Evolutionary conservation across 2,329 filamentous ascomycete species (phyloP), one percentile per base, ranked within the genome.

Genomic region (Aspergillus tubingensis): DNA sequence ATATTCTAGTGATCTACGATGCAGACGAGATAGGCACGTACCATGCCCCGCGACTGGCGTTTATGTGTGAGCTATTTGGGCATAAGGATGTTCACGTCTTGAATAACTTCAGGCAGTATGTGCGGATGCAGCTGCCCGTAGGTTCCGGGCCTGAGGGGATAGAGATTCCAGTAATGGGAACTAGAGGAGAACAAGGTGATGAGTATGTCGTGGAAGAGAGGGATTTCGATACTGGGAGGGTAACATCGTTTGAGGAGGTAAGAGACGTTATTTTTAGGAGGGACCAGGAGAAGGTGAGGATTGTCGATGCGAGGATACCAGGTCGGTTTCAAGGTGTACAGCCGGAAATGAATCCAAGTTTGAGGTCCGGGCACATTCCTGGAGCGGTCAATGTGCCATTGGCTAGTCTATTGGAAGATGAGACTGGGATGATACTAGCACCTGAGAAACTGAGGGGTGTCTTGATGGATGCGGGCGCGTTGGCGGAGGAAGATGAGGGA

Each of bases 1-100:
- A 69, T 44, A 62, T 65, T n/a, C 56, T 74, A 2, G 70, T 74
- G 36, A 50, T 73, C 13, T 74, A 73, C 53, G 72, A 74, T 41
- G 54, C 70, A 2, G 56, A 67, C 1, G 70, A 73, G 7, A 60
- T 68, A 2, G 72, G 70, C 4, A 63, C 72, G 6, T 72, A 74
- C 51, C 68, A 61, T 6, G 67, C 71, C 0, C 71, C 72, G 17
- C 68, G 72, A 2, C 69, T 71, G 2, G 71, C 70, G 8, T 74
- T 70, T 67, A 68, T 59, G 5, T 74, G 60, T 44, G 64, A 61
- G 3, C 54, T 68, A 27, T 74, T 72, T 23, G 70, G 71, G 0
- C 72, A 73, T 49, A 13, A 36, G 3, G 51, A 56, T 5, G 70
- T 72, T 11, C 66, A 73, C 19, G 69, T 74, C 3, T 30, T 74